Evolutionary conservation across 805 yeast genomes (phyloP), one percentile per base, ranked within the genome.

Genomic region (Ogataea thermomethanolica): DNA sequence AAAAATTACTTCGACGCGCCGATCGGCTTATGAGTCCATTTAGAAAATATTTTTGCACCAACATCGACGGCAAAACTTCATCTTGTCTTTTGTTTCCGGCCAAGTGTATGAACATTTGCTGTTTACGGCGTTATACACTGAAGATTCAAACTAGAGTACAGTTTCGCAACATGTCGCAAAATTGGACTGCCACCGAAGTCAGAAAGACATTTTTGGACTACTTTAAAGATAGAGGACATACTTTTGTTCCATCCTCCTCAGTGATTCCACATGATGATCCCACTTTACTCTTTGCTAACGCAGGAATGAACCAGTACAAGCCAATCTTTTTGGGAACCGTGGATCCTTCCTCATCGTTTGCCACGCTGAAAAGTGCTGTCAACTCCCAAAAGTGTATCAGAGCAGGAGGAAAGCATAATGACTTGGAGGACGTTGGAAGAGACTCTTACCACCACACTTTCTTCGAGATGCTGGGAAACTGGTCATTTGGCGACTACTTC

Each of bases 401-500:
- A 71, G 99, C 99, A 24, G 99, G 99, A 66, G 99, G 99, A 65
- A 93, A 93, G 67, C 99, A 93, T 67, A 84, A 84, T 55, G 99
- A 93, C 70, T 78, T 93, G 61, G 99, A 93, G 63, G 99, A 93
- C 66, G 99, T 93, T 35, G 99, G 99, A 49, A 81, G 84, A 59
- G 99, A 93, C 67, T 87, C 95, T 38, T 93, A 93, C 62, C 99
- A 93, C 65, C 99, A 93, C 66, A 93, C 99, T 12, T 95, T 95
- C 61, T 93, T 93, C 55, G 99, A 93, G 70, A 93, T 93, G 99
- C 77, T 93, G 67, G 99, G 99, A 58, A 93, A 93, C 74, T 93
- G 99, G 99, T 93, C 99, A 6, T 93, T 93, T 66, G 99, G 99
- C 57, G 99, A 93, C 67, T 93, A 93, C 64, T 93, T 93, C 79